Percentiles rank a stretch among this genome's conserved stretches.
Evolutionary conservation across 2,329 filamentous ascomycete genomes (phyloP).

Genomic region (Dactylellina cionopaga): DNA sequence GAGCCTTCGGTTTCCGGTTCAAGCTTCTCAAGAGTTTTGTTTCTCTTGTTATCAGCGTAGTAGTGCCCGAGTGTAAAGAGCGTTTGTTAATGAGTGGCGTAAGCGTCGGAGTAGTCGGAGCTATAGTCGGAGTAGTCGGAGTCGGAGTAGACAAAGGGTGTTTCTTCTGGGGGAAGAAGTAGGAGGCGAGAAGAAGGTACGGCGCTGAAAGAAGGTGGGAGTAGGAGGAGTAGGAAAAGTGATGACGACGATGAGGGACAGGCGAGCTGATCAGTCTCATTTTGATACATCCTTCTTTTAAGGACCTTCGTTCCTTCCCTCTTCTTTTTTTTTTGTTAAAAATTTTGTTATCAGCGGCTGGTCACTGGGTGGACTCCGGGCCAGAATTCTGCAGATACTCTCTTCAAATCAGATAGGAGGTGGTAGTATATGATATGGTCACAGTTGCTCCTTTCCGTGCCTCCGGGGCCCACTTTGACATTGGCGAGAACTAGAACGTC

Average conservation of each 20-base stretch:
- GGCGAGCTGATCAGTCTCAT: conserved; percentile 51
- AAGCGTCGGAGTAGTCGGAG: neutral
- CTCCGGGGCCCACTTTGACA: conserved; percentile 6
- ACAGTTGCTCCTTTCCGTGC: neutral
- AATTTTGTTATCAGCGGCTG: neutral
- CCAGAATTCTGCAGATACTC: neutral
- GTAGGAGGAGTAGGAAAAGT: conserved; percentile 9
- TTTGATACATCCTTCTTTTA: conserved; percentile 43
- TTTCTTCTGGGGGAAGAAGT: conserved; percentile 30
- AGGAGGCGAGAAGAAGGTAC: conserved; percentile 38
- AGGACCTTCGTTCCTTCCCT: neutral
- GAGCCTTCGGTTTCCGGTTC: neutral
- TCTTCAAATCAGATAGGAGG: neutral
- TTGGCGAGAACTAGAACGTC: neutral
- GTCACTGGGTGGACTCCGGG: too few relatives aligned
- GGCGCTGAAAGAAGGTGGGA: conserved; percentile 7
- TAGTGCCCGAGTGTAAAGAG: conserved; percentile 20
- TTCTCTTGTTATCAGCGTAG: neutral
- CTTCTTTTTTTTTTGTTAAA: neutral
- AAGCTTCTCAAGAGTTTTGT: neutral
- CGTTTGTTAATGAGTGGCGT: conserved; percentile 14
- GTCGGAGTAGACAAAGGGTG: neutral
- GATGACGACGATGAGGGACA: conserved; percentile 32
- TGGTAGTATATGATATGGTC: neutral
- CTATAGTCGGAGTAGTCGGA: neutral